Base-by-base conservation (phyloP, 163 green algal species). In the Scenedesmus sp. region DNA sequence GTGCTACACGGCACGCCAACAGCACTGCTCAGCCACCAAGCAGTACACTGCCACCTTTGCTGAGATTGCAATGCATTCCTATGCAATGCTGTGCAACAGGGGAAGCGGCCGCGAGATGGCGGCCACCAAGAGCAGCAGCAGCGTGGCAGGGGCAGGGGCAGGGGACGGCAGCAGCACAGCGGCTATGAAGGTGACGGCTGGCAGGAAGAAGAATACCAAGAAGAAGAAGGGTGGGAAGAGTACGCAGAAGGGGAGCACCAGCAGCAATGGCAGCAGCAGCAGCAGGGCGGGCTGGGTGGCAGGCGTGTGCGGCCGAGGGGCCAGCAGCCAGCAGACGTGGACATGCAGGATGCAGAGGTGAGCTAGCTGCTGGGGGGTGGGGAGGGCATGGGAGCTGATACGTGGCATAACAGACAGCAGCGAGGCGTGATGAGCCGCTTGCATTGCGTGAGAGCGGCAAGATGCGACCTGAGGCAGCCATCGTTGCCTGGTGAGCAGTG, bases 301-400 rank as follows among this genome's bases (percentile, higher is more conserved):
- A 53, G 65, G 30, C 15, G n/a, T 5, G 73, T 43, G 51, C 30
- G 72, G 79, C 56, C 43, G 56, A 56, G 78, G 53, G 61, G 59
- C 56, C 87, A 81, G n/a, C 61, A 85, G 51, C 40, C 5, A 10
- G 53, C 49, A 12, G 87, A 91, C 37, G 78, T 56, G 24, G 87
- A 87, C 30, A 91, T 91, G 87, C 79, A 87, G 10, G 87, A 91
- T 49, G 79, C 79, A 24, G 78, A 87, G 78, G 87, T 85, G 33
- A 86, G 86, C 83, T 88, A 10, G 35, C 10, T 18, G 81, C 4
- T 33, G 10, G 43, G 43, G 15, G 33, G 37, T 65, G 43, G 18
- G 42, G 10, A 40, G 42, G 40, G 26, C 26, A 7, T 46, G 20
- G 10, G 20, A 12, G 73, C 13, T 82, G 73, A 9, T 20, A 24